phyloP scores from a whole-genome alignment of 225 moss, liverwort and hornwort species.

The Thuidium tamariscinum region DNA sequence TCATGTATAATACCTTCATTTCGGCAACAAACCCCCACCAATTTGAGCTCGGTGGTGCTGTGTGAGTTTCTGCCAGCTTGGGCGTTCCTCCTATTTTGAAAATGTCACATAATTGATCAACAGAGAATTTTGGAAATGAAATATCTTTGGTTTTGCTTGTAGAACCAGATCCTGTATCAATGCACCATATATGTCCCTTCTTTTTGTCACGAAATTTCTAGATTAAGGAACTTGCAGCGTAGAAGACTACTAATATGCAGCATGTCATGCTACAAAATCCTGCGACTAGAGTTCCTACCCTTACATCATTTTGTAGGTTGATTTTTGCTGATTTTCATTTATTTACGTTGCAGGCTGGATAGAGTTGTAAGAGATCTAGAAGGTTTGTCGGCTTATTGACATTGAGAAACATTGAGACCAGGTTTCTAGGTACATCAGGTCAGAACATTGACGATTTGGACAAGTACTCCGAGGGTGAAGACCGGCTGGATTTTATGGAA shows the following conservation, averaged over 20 bases:
- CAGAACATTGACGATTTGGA: constrained; percentile 94
- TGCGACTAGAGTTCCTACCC: neutral
- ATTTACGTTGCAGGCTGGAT: neutral
- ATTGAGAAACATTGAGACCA: constrained; percentile 12
- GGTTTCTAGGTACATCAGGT: constrained; percentile 90
- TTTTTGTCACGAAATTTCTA: neutral
- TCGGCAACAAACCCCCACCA: constrained; percentile 86
- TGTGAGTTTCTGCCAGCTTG: constrained; percentile 39
- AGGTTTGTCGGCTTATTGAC: neutral
- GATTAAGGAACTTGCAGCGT: neutral
- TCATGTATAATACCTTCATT: constrained; percentile 71
- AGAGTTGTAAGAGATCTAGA: neutral
- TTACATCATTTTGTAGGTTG: neutral
- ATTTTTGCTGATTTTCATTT: neutral
- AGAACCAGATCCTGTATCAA: neutral
- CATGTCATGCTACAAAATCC: neutral
- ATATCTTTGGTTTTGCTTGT: neutral
- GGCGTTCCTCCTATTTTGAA: neutral
- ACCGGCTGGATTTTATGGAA: constrained; percentile 77
- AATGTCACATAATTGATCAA: neutral
- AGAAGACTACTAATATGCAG: neutral
- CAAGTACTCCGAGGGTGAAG: constrained; percentile 76
- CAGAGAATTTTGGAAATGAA: neutral
- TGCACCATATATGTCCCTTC: neutral
- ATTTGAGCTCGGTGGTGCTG: constrained; percentile 88